These are phyloP conservation scores for Pseudogymnoascus destructans DNA, from an alignment of 2,329 filamentous ascomycete genomes.

Conservation along the genomic window DNA sequence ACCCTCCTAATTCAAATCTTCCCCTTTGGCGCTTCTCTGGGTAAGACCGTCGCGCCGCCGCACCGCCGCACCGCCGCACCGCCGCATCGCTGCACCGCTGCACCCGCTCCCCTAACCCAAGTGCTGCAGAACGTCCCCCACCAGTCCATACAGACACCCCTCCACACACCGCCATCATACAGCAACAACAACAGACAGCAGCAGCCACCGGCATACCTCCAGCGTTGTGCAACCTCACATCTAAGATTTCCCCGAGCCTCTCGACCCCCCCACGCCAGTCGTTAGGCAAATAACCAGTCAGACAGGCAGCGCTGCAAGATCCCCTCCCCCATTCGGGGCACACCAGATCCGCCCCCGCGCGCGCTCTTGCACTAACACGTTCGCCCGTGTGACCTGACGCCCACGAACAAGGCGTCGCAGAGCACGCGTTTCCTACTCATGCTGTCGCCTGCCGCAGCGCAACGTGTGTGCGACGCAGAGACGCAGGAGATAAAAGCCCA, in stretches of 20 bases:
- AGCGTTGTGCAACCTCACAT: neutral
- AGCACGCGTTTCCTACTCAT: neutral
- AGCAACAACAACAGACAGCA: neutral
- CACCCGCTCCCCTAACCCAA: conserved; percentile 4
- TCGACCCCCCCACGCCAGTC: neutral
- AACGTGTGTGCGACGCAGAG: neutral
- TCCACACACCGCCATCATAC: neutral
- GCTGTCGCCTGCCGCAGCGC: neutral
- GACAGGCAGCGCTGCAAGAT: neutral
- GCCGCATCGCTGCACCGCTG: too few species aligned
- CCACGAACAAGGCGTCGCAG: neutral
- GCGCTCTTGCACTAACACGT: neutral
- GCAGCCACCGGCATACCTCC: neutral
- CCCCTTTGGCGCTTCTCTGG: neutral
- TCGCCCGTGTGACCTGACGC: neutral
- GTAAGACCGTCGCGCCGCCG: neutral
- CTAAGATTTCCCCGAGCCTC: neutral
- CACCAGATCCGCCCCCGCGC: neutral
- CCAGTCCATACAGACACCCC: neutral
- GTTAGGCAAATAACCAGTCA: neutral
- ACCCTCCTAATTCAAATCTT: neutral
- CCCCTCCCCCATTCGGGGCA: neutral
- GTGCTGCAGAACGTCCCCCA: neutral
- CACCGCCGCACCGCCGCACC: too few species aligned
- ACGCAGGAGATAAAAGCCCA: neutral